A percentile compares a stretch with the other conserved stretches of the same genome.
These are phyloP conservation scores for Colletotrichum tanaceti DNA, from an alignment of 2,329 filamentous ascomycete species.

Conservation along the genomic window DNA sequence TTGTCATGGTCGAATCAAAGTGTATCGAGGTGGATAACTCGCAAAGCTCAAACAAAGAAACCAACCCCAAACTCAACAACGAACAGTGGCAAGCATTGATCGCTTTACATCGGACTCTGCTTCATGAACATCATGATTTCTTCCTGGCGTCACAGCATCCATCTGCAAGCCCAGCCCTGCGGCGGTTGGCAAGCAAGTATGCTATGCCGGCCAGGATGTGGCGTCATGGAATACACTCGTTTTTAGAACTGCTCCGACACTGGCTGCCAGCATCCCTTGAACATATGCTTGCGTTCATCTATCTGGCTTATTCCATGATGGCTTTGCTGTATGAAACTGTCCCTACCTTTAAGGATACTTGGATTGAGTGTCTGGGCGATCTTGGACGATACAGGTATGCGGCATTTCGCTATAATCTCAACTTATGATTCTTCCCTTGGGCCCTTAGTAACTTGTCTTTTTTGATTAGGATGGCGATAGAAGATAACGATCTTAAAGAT, in stretches of 20 bases:
- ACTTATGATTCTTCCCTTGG: too few species aligned
- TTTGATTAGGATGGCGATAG: constrained; percentile 78
- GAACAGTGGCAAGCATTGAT: constrained; percentile 90
- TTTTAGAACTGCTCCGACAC: constrained; percentile 80
- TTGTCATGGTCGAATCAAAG: constrained; percentile 88
- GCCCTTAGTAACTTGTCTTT: too few species aligned
- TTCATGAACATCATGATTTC: constrained; percentile 88
- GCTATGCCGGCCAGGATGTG: constrained; percentile 95
- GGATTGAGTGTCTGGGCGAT: constrained; percentile 94
- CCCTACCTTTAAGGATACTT: constrained; percentile 83
- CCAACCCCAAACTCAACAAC: constrained; percentile 59
- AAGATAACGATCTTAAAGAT: constrained; percentile 81
- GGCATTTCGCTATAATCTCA: not conserved
- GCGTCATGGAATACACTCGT: constrained; percentile 90
- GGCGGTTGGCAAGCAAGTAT: constrained; percentile 80
- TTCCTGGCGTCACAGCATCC: constrained; percentile 91
- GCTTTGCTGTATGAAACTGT: constrained; percentile 88
- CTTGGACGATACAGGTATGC: constrained; percentile 74
- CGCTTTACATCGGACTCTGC: constrained; percentile 80
- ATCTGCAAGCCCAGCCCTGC: constrained; percentile 75
- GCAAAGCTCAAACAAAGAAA: constrained; percentile 59
- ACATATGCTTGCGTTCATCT: constrained; percentile 92
- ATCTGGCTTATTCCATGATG: constrained; percentile 91
- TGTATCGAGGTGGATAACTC: constrained; percentile 85
- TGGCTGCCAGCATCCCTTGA: constrained; percentile 81